Evolutionary conservation across 2,329 filamentous ascomycete genomes (phyloP).

Genomic region (Colletotrichum sansevieriae): DNA sequence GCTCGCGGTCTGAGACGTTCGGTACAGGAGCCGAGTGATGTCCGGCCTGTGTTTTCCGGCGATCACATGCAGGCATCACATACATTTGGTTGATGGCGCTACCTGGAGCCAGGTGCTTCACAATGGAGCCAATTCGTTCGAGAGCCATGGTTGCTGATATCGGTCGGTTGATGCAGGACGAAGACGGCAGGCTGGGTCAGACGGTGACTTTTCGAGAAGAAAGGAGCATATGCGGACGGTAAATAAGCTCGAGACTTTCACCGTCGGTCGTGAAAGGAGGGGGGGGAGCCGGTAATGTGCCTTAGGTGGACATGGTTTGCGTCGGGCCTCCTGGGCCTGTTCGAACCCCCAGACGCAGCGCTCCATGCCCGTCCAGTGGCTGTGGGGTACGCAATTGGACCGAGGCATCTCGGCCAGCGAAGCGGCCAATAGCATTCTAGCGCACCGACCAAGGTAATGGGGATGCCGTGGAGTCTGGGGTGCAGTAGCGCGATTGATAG

Average conservation of each 20-base stretch:
- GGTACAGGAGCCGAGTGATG: not conserved
- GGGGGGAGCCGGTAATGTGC: slow-evolving; percentile 16
- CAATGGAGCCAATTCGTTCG: slow-evolving; percentile 87
- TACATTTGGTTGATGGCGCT: slow-evolving; percentile 83
- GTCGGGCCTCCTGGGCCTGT: too few species aligned
- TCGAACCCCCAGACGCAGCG: too few species aligned
- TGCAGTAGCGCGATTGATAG: slow-evolving; percentile 30
- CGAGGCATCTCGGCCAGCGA: slow-evolving; percentile 40
- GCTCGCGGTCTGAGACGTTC: slow-evolving; percentile 5
- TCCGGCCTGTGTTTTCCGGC: not conserved
- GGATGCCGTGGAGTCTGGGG: slow-evolving; percentile 29
- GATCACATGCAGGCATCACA: slow-evolving; percentile 51
- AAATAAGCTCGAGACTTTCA: slow-evolving; percentile 37
- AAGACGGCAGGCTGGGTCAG: not conserved
- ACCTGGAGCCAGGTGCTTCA: slow-evolving; percentile 85
- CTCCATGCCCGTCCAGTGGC: too few species aligned
- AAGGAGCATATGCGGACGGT: not conserved
- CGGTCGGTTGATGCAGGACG: not conserved
- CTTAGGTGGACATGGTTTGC: slow-evolving; percentile 29
- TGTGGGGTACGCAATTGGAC: slow-evolving; percentile 37
- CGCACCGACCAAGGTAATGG: slow-evolving; percentile 6
- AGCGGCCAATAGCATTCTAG: slow-evolving; percentile 15
- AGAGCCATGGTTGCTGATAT: slow-evolving; percentile 73
- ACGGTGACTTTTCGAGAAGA: slow-evolving; percentile 1
- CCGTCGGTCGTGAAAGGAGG: slow-evolving; percentile 14